Evolutionary conservation across 1,284 basidiomycete species (phyloP).

Genomic region (Jaminaea rosea): DNA sequence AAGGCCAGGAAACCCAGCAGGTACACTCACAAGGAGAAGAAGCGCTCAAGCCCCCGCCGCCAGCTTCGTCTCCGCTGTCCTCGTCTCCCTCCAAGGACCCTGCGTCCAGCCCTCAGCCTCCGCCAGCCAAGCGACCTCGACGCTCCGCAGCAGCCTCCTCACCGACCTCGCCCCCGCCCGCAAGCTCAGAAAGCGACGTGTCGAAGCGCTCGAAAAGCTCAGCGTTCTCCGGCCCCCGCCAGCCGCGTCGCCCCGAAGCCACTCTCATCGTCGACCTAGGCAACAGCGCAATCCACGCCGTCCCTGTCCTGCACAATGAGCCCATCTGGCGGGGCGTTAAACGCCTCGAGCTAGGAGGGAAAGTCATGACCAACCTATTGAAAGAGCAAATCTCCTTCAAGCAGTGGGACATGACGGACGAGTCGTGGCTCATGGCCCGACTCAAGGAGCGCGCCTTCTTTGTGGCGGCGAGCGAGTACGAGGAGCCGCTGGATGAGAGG

Average conservation of each 20-base stretch:
- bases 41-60: background rate
- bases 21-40: background rate
- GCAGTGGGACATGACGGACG: constrained; percentile 97
- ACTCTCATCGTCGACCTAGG: constrained; percentile 76
- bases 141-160: background rate
- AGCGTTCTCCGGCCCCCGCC: background rate
- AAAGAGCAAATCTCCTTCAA: constrained; percentile 87
- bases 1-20: background rate
- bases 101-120: background rate
- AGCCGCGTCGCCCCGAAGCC: constrained; percentile 58
- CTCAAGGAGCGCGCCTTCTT: constrained; percentile 82
- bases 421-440: constrained; percentile 81
- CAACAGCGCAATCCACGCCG: constrained; percentile 81
- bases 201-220: no score
- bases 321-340: constrained; percentile 20
- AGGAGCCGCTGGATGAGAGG: background rate
- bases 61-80: background rate
- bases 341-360: constrained; percentile 86
- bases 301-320: constrained; percentile 69
- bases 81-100: background rate
- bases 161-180: constrained; percentile 5
- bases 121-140: background rate
- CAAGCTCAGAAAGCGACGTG: no score
- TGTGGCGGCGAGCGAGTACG: constrained; percentile 50
- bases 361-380: constrained; percentile 84